Evolutionary conservation across 2,329 filamentous ascomycete genomes (phyloP).

Genomic region (Pseudogymnoascus sp.): DNA sequence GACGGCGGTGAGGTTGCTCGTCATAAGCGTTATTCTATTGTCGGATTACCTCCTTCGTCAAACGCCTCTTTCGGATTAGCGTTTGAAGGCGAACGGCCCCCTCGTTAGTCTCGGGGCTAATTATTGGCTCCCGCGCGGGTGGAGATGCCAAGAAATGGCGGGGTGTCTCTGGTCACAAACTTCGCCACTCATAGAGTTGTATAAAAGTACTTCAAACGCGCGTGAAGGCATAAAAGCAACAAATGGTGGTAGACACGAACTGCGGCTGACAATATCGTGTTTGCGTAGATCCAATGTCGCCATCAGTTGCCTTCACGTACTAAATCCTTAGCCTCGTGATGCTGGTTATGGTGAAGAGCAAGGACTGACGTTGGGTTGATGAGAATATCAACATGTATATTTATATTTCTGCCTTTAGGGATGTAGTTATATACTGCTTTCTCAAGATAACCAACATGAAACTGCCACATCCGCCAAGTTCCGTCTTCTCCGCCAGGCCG

Average conservation of each 20-base stretch:
- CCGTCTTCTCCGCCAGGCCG: neutral
- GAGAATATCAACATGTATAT: neutral
- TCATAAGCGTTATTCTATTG: neutral
- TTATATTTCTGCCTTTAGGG: neutral
- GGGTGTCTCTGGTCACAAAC: neutral
- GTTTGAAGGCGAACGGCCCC: neutral
- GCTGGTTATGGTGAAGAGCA: neutral
- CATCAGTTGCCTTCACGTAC: neutral
- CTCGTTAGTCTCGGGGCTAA: neutral
- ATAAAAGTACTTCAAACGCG: neutral
- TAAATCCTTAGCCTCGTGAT: neutral
- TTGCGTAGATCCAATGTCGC: neutral
- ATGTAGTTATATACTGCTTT: neutral
- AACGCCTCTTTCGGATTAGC: constrained; percentile 1
- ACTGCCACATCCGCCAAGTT: neutral
- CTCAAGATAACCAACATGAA: neutral
- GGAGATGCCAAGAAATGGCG: neutral
- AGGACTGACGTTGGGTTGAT: neutral
- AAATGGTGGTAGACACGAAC: neutral
- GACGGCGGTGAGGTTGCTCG: neutral
- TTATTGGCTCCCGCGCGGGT: neutral
- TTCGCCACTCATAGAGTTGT: neutral
- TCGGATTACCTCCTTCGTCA: neutral
- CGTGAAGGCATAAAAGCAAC: neutral
- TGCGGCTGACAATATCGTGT: neutral